A percentile compares a stretch with the other conserved stretches of the same genome.
phyloP scores from a whole-genome alignment of 116 monocot genomes.

The Iris pallida region DNA sequence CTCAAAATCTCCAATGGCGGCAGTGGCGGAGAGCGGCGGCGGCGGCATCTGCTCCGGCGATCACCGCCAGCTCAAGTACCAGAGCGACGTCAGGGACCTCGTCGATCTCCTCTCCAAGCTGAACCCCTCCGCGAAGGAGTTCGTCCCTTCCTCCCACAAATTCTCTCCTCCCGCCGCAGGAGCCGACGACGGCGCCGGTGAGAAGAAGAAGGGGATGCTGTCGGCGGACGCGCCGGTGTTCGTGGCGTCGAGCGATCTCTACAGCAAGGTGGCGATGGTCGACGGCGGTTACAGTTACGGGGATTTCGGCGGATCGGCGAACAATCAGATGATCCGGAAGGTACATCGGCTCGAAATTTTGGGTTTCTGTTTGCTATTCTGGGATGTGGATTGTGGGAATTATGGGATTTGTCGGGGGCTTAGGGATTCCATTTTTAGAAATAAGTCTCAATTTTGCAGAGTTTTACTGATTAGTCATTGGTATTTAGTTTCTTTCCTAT shows the following conservation, averaged over 20 bases:
- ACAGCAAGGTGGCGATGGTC: not conserved
- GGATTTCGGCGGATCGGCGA: too few relatives aligned
- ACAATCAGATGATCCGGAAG: too few relatives aligned
- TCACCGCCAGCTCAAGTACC: not conserved
- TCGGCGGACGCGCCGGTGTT: slow-evolving; percentile 15
- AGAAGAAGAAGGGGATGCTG: not conserved
- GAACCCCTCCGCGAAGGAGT: slow-evolving; percentile 16
- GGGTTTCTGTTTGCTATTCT: not conserved
- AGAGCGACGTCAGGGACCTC: slow-evolving; percentile 7
- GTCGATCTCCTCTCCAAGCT: slow-evolving; percentile 13
- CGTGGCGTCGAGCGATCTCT: slow-evolving; percentile 1
- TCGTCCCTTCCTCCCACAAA: slow-evolving; percentile 7
- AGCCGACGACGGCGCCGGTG: not conserved
- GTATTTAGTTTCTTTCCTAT: too few relatives aligned
- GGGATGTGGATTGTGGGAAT: too few relatives aligned
- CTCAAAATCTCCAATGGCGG: slow-evolving; percentile 2
- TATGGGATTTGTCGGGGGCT: too few relatives aligned
- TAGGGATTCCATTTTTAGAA: too few relatives aligned
- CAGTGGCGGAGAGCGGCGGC: not conserved
- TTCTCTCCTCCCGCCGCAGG: not conserved
- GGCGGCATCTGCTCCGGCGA: not conserved
- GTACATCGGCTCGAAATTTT: too few relatives aligned
- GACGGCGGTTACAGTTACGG: too few relatives aligned
- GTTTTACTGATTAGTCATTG: too few relatives aligned
- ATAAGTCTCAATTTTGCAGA: too few relatives aligned